Base-by-base conservation (phyloP, 306 rosid genomes). In the Malus asiatica region DNA sequence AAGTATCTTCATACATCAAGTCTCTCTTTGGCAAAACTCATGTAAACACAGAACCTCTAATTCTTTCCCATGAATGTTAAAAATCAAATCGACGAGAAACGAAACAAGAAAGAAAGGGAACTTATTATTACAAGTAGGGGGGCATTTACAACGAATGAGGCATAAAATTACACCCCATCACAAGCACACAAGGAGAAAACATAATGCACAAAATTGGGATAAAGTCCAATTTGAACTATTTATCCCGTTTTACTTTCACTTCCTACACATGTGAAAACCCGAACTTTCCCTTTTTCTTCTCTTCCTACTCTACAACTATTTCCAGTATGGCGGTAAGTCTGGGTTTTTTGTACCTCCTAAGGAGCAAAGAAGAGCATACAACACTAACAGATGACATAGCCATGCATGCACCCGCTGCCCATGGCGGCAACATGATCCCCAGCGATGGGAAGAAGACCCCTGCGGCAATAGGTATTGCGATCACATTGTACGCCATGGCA, bases 391-490 rank as follows among this genome's bases (percentile, higher is more conserved):
- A 95, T 64, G 99, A 95, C 65, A 92, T 79, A 79, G 99, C 99
- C 99, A 95, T 92, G 89, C 97, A 92, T 8, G 99, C 97, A 72
- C 99, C 99, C 12, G 97, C 96, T 27, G 91, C 96, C 99, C 99
- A 95, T 25, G 99, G 99, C 15, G 97, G 97, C 68, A 95, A 80
- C 82, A 84, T 79, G 84, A 95, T 81, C 44, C 97, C 90, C 40
- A 89, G 58, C 16, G 90, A 89, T 52, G 99, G 99, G 68, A 75
- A 95, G 18, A 90, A 72, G 35, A 75, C 89, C 33, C 99, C 99
- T 4, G 97, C 99, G 8, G 99, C 99, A 64, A 90, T 80, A 12
- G 97, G 99, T 76, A 95, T 92, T 13, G 97, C 92, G 65, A 92
- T 76, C 62, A 90, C 84, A 80, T 95, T 95, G 88, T 95, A 95